Evolutionary conservation across 805 yeast species (phyloP).

Genomic region (Lipomyces spencermartinsiae): DNA sequence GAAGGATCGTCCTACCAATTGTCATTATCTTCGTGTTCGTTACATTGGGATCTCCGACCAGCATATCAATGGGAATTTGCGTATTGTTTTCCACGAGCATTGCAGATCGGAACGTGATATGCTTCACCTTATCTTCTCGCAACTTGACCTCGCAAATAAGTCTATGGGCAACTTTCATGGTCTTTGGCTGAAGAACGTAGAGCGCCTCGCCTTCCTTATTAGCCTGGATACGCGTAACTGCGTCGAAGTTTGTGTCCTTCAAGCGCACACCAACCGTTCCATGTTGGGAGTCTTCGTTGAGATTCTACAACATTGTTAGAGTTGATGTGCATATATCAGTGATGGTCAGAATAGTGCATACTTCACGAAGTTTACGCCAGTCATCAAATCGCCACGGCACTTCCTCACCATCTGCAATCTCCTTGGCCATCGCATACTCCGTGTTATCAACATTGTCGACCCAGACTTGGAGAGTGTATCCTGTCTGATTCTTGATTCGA

Average conservation of each 20-base stretch:
- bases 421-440: conserved; percentile 41
- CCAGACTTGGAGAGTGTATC: conserved; percentile 82
- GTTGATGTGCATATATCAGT: not conserved
- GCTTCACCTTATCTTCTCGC: conserved; percentile 78
- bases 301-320: conserved; percentile 17
- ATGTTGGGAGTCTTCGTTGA: conserved; percentile 35
- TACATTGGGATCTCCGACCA: conserved; percentile 47
- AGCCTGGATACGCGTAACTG: conserved; percentile 64
- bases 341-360: not conserved
- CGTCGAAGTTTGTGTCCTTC: conserved; percentile 60
- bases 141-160: conserved; percentile 72
- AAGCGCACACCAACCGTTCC: conserved; percentile 46
- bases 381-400: conserved; percentile 93
- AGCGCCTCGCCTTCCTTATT: conserved; percentile 84
- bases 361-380: conserved; percentile 86
- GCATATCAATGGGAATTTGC: conserved; percentile 59
- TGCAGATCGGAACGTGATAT: conserved; percentile 78
- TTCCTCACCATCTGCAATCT: conserved; percentile 54
- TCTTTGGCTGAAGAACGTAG: conserved; percentile 67
- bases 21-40: conserved; percentile 47
- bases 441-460: conserved; percentile 55
- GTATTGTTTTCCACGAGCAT: conserved; percentile 71
- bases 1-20: conserved; percentile 44
- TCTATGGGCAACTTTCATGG: conserved; percentile 70
- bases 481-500: conserved; percentile 81